A percentile compares a stretch with the other conserved stretches of the same genome.
Conservation (phyloP, 805 yeast species). For the Barnettozyma sucrosica region DNA sequence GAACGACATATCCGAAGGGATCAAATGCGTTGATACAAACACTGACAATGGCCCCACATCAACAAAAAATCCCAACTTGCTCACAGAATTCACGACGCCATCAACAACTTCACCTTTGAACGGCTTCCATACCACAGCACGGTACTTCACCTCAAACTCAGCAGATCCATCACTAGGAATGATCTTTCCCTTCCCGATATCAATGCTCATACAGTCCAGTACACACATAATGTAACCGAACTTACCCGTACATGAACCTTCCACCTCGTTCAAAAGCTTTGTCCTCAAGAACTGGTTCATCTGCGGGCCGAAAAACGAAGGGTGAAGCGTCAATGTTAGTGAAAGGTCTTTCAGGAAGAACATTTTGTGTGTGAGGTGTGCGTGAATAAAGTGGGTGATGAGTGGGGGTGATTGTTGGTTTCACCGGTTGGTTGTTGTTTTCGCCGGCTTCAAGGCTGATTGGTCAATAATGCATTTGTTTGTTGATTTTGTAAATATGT, state of each 20-base stretch:
- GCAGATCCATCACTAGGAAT: slow-evolving; percentile 92
- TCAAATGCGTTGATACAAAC: slow-evolving; percentile 89
- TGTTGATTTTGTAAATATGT: background rate
- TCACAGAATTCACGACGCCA: slow-evolving; percentile 90
- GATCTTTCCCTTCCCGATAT: slow-evolving; percentile 90
- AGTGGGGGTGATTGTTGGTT: background rate
- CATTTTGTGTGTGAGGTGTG: slow-evolving; percentile 22
- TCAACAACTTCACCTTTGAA: slow-evolving; percentile 99
- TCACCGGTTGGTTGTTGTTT: background rate
- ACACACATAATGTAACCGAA: slow-evolving; percentile 97
- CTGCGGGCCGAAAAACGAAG: slow-evolving; percentile 95
- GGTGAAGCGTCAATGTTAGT: slow-evolving; percentile 87
- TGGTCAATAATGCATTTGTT: background rate
- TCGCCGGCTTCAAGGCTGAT: background rate
- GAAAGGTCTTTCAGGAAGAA: slow-evolving; percentile 76
- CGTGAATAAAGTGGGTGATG: background rate
- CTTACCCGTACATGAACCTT: slow-evolving; percentile 98
- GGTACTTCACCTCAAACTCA: slow-evolving; percentile 90
- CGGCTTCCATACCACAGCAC: slow-evolving; percentile 98
- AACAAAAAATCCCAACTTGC: slow-evolving; percentile 93
- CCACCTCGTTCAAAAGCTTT: slow-evolving; percentile 89
- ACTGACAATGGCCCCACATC: slow-evolving; percentile 97
- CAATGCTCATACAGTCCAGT: slow-evolving; percentile 87
- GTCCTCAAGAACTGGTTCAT: slow-evolving; percentile 92
- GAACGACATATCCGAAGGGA: slow-evolving; percentile 89